Evolutionary conservation across 257 asterid species (phyloP).

Genomic region (Ophiorrhiza pumila): DNA sequence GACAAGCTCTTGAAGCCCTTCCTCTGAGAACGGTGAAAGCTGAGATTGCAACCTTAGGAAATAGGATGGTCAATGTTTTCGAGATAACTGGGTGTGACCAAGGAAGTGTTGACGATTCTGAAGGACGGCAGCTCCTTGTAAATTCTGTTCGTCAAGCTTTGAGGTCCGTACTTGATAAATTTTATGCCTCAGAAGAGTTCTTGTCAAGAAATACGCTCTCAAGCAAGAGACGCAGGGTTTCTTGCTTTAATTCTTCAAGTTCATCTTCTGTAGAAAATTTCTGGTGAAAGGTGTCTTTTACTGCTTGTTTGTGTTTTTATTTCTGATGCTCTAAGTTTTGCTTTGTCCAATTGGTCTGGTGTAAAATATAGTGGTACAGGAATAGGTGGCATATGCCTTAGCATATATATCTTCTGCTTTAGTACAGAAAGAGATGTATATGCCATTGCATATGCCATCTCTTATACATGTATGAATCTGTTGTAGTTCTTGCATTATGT

Average conservation of each 20-base stretch:
- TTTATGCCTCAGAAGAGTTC: conserved; percentile 77
- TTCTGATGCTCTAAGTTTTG: conserved; percentile 17
- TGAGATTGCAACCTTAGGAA: conserved; percentile 74
- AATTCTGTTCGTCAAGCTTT: conserved; percentile 52
- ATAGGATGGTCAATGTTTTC: conserved; percentile 66
- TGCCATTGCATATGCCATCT: conserved; percentile 64
- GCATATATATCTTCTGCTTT: conserved; percentile 54
- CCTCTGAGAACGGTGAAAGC: conserved; percentile 54
- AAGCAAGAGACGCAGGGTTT: conserved; percentile 60
- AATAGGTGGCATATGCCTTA: conserved; percentile 49
- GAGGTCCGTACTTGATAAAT: conserved; percentile 71
- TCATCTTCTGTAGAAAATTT: conserved; percentile 46
- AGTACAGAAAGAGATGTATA: conserved; percentile 46
- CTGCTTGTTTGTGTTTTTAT: not conserved
- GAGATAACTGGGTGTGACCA: conserved; percentile 40
- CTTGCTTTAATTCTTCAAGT: conserved; percentile 43
- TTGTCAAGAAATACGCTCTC: conserved; percentile 47
- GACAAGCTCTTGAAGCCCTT: conserved; percentile 59
- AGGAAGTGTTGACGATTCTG: conserved; percentile 22
- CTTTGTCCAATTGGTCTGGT: not conserved
- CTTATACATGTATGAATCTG: conserved; percentile 19
- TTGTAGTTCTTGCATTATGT: conserved; percentile 16
- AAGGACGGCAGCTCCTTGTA: conserved; percentile 35
- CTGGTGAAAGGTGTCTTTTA: conserved; percentile 39
- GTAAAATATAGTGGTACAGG: conserved; percentile 13